These are phyloP conservation scores for Fusarium sp. DNA, from an alignment of 2,329 filamentous ascomycete species.

Conservation along the genomic window DNA sequence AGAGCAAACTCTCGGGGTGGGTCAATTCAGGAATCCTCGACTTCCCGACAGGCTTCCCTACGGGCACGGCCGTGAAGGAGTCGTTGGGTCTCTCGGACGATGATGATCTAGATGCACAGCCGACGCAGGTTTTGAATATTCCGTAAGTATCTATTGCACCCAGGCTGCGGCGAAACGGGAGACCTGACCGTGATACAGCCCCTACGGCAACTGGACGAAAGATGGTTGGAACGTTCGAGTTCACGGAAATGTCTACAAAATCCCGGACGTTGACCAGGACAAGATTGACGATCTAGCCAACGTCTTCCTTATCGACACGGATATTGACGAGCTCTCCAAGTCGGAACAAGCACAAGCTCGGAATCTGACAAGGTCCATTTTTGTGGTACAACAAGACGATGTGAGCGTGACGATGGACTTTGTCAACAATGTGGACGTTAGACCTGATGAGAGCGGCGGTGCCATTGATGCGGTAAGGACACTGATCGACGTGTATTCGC, in stretches of 20 bases:
- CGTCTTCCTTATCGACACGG: conserved; percentile 77
- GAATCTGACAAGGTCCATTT: conserved; percentile 81
- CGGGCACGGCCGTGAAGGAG: conserved; percentile 72
- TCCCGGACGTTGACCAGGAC: conserved; percentile 76
- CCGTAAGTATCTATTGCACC: conserved; percentile 58
- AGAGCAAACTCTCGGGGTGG: conserved; percentile 71
- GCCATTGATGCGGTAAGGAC: conserved; percentile 60
- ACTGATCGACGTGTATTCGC: no score
- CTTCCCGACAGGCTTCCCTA: conserved; percentile 78
- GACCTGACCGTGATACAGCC: conserved; percentile 51
- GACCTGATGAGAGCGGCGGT: conserved; percentile 71
- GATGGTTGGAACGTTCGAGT: conserved; percentile 83
- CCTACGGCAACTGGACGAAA: conserved; percentile 85
- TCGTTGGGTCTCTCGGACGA: conserved; percentile 72
- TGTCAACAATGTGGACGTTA: conserved; percentile 58
- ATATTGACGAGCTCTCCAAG: conserved; percentile 71
- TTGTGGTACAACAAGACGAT: conserved; percentile 80
- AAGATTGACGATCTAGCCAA: conserved; percentile 80
- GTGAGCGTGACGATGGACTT: conserved; percentile 76
- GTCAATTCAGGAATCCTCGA: conserved; percentile 76
- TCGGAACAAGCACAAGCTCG: conserved; percentile 77
- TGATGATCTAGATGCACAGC: conserved; percentile 71
- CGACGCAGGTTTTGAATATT: conserved; percentile 80
- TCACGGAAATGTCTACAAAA: conserved; percentile 87
- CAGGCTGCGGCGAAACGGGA: no score